Evolutionary conservation across 2,329 filamentous ascomycete species (phyloP).

Genomic region (Elsinoe ampelina): DNA sequence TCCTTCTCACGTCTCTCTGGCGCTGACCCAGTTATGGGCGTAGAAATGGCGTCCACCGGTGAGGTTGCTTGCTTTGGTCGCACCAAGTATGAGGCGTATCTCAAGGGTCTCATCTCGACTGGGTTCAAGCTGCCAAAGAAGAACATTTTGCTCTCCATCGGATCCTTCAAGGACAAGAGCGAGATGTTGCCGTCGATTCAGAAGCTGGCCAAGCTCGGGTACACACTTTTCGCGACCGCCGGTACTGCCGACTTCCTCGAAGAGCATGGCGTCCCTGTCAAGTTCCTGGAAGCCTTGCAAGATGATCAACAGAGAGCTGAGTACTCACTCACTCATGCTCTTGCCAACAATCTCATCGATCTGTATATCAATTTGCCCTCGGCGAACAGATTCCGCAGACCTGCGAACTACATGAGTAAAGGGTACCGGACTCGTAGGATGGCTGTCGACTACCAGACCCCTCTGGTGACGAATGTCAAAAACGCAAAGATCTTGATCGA

Average conservation of each 20-base stretch:
- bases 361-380: constrained; percentile 99
- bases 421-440: constrained; percentile 94
- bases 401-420: constrained; percentile 97
- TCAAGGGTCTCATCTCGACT: constrained; percentile 91
- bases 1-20: constrained; percentile 96
- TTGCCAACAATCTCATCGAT: constrained; percentile 96
- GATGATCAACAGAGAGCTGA: constrained; percentile 83
- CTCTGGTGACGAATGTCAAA: constrained; percentile 96
- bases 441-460: constrained; percentile 96
- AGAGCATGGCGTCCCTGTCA: constrained; percentile 82
- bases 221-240: constrained; percentile 90
- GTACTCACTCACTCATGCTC: constrained; percentile 91
- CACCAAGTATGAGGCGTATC: constrained; percentile 95
- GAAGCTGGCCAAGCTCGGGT: constrained; percentile 83
- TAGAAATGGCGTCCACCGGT: constrained; percentile 98
- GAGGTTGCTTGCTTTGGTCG: constrained; percentile 94
- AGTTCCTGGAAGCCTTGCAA: constrained; percentile 80
- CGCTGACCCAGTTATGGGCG: constrained; percentile 89
- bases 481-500: constrained; percentile 96
- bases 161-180: constrained; percentile 94
- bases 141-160: constrained; percentile 91
- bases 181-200: constrained; percentile 91
- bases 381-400: constrained; percentile 91
- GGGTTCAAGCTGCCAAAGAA: constrained; percentile 94
- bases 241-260: constrained; percentile 95